Conservation (phyloP, 2,329 filamentous ascomycete genomes). For the Colletotrichum caudatum region DNA sequence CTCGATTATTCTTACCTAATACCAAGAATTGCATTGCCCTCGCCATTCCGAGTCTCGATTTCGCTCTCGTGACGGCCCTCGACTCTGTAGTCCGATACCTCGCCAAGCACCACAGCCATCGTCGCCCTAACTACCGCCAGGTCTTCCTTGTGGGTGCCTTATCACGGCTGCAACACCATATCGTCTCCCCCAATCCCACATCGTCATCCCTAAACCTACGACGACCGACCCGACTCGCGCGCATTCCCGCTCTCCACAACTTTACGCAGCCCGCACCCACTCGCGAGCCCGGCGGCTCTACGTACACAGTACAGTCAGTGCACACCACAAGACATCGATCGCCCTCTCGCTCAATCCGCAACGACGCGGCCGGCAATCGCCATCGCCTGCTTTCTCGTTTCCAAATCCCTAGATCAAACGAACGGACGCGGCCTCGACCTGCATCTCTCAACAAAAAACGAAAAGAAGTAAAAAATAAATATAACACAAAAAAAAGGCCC, state of each 20-base stretch:
- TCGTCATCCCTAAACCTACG: constrained; percentile 30
- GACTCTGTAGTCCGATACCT: constrained; percentile 8
- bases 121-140: constrained; percentile 13
- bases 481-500: not conserved
- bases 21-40: constrained; percentile 4
- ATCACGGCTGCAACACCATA: not conserved
- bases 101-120: constrained; percentile 23
- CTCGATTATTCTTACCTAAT: constrained; percentile 24
- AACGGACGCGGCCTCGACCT: not conserved
- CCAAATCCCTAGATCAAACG: constrained; percentile 19
- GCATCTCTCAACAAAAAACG: constrained; percentile 8
- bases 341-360: constrained; percentile 17
- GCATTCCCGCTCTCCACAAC: constrained; percentile 34
- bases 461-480: too few species aligned
- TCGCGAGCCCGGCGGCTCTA: constrained; percentile 1
- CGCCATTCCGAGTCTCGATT: constrained; percentile 37
- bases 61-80: constrained; percentile 29
- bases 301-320: not conserved
- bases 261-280: constrained; percentile 33
- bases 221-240: constrained; percentile 37
- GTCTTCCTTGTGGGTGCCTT: constrained; percentile 21
- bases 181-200: not conserved
- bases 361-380: constrained; percentile 16
- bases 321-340: not conserved
- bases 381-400: constrained; percentile 1